A percentile compares a stretch with the other conserved stretches of the same genome.
Conservation (phyloP, 306 rosid species). For the Ceratonia siliqua region DNA sequence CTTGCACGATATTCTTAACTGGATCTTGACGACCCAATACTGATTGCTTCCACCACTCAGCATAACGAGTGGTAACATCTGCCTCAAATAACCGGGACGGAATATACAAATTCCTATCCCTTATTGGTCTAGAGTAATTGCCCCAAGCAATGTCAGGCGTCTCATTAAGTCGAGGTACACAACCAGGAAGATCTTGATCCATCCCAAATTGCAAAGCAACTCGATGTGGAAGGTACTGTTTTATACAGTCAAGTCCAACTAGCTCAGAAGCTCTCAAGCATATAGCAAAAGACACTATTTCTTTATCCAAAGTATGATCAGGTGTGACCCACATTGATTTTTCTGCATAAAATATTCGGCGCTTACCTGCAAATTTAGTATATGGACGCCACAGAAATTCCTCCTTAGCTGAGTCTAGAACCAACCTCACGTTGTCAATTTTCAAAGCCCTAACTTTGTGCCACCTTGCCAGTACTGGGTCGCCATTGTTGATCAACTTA, state of each 20-base stretch:
- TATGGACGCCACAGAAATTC: constrained; percentile 57
- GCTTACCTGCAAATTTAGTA: constrained; percentile 22
- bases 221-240: constrained; percentile 54
- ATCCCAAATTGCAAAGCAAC: constrained; percentile 65
- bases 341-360: constrained; percentile 30
- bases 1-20: not conserved
- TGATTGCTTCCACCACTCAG: constrained; percentile 31
- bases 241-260: constrained; percentile 41
- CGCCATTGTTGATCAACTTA: not conserved
- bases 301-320: constrained; percentile 23
- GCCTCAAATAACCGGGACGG: constrained; percentile 41
- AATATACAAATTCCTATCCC: constrained; percentile 28
- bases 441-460: constrained; percentile 30
- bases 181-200: constrained; percentile 59
- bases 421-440: constrained; percentile 39
- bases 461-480: constrained; percentile 47
- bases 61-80: constrained; percentile 40
- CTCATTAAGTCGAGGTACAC: not conserved
- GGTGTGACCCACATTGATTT: constrained; percentile 29
- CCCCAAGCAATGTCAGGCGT: constrained; percentile 39
- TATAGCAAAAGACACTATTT: constrained; percentile 24
- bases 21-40: constrained; percentile 1
- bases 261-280: constrained; percentile 48
- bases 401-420: constrained; percentile 33
- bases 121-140: constrained; percentile 27